Evolutionary conservation across 78 protist genomes (phyloP), one percentile per base, ranked within the genome.

Genomic region (Dictyostelium firmibasis): DNA sequence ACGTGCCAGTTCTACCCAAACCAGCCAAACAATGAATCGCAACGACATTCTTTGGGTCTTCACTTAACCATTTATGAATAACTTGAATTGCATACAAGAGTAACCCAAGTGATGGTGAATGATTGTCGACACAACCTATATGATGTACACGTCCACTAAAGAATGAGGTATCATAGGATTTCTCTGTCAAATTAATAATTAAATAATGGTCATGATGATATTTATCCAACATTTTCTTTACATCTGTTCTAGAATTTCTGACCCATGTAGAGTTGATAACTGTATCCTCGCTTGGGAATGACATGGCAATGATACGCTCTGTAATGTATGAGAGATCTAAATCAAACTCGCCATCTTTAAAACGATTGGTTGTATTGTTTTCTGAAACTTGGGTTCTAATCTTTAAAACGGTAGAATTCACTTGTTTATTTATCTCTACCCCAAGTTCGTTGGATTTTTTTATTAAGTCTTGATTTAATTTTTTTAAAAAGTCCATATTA

Each of bases 1-100:
- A 70, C 0, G 74, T 35, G n/a, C 97, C 97, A n/a, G 85, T 94
- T 62, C 97, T 29, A 2, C 97, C 97, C 6, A 83, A 18, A 1
- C 97, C 97, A 2, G 97, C 97, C 8, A 57, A 36, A 83, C 97
- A 94, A 77, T 94, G 97, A 33, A 94, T 81, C 1, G 89, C 97
- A 2, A 86, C 93, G 0, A 94, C 82, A 60, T 94, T 94, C 5
- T 33, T 31, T 18, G 69, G 60, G 31, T 94, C 83, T 76, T 50
- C 60, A 31, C 31, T 38, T 18, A 94, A 70, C 95, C 93, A 94
- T 23, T 83, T 53, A 41, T 94, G 95, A 33, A 94, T 94, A 11
- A 83, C 75, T 47, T 88, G 94, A 2, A 94, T 57, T 9, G 81
- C 44, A 76, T 88, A 78, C 16, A 94, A 36, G 4, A 94, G 84